Base-by-base conservation (phyloP, 192 early-diverging fungal genomes). In the Podochytrium sp. region DNA sequence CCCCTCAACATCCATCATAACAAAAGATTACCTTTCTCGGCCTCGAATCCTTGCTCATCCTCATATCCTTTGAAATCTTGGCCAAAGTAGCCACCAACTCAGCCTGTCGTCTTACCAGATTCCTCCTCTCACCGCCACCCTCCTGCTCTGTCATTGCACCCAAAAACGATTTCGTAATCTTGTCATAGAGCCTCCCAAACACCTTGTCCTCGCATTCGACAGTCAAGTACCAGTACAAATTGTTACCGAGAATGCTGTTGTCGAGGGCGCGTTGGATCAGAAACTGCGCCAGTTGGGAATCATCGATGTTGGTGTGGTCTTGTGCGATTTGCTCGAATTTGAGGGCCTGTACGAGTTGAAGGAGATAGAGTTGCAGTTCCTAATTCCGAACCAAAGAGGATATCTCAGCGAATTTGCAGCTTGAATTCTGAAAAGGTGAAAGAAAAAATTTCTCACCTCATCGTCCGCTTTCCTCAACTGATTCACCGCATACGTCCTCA, bases 291-390 rank as follows among this genome's bases (percentile, higher is more conserved):
- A 99, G 66, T 2, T 83, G 83, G 1, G 86, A 87, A 6, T 86
- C 80, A 12, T 34, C 67, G 3, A 83, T 52, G 2, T 49, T 34
- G 4, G 2, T 55, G 34, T 70, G 39, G 5, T 77, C 79, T 12
- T 23, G 14, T 32, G 73, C 80, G 23, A 95, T 82, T 35, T 90
- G 88, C 79, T 99, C 98, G 75, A 98, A 99, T 73, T 94, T 95
- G 3, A 99, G 85, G 30, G 96, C 98, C 78, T 99, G 98, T 2
- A 99, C 98, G 0, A 99, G 87, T 77, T 99, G 98, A 37, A 99
- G 76, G 35, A 99, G 84, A 83, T 96, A 99, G 29, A 98, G 78
- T 40, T 93, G 84, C 35, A 99, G 76, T 71, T 99, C 98, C 90
- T 97, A n/a, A n/a, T n/a, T n/a, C n/a, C n/a, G 76, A 43, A 33